Evolutionary conservation across 345 rosid species (phyloP), one percentile per base, ranked within the genome.

Genomic region (Citrus trifoliata): DNA sequence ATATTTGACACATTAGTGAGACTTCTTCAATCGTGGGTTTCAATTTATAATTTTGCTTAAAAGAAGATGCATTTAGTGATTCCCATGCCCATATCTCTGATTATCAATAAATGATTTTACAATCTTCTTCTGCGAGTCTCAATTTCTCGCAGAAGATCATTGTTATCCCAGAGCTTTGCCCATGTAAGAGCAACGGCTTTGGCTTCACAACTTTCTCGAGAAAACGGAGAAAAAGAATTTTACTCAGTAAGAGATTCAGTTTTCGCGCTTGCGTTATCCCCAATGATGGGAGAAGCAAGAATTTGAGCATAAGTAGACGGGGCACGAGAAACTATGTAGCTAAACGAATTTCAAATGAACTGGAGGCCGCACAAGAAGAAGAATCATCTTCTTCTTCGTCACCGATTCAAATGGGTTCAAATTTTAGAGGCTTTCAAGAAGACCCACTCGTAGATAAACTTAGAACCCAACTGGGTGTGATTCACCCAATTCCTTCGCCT

Each of bases 401-500:
- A 10, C 58, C 88, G 7, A 46, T 88, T 67, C 88, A 76, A 8
- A 60, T 82, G 79, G 90, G 88, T 18, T 84, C 88, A 35, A 87
- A 83, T 84, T 94, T 94, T 75, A 84, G 92, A 37, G 83, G 60
- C 60, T 93, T 89, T 66, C 86, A 82, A 67, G 94, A 94, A 79
- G 99, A 96, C 73, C 98, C 99, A 6, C 86, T 94, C 18, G 95
- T 96, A 53, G 90, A 89, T 74, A 96, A 96, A 88, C 90, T 96
- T 33, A 87, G 97, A 87, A 93, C 98, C 27, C 97, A 94, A 58
- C 81, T 96, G 22, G 99, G 99, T 48, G 93, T 76, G 14, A 89
- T 96, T 42, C 99, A 94, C 30, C 99, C 99, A 27, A 88, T 96
- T 35, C 99, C 99, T 0, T 86, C 99, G 5, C 97, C 98, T 35